phyloP scores from a whole-genome alignment of 768 basidiomycete species.

The Collybiopsis confluens region DNA sequence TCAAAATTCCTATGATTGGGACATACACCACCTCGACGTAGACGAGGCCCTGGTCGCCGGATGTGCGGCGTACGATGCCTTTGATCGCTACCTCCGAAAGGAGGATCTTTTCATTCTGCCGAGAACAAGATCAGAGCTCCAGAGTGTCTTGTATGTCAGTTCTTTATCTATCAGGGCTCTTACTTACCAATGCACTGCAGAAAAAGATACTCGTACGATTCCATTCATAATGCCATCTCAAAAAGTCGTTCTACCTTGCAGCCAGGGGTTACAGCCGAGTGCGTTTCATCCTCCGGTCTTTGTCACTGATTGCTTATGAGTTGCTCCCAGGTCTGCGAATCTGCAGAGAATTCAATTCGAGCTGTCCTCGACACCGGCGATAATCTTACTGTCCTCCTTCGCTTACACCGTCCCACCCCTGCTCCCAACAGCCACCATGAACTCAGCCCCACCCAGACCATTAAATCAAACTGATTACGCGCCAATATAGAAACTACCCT shows the following conservation, averaged over 20 bases:
- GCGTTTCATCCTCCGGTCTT: conserved; percentile 13
- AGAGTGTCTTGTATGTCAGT: conserved; percentile 61
- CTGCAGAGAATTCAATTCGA: conserved; percentile 67
- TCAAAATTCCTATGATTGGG: conserved; percentile 67
- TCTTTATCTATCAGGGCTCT: conserved; percentile 2
- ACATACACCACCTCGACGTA: conserved; percentile 60
- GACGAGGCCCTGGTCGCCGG: conserved; percentile 73
- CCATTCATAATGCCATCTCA: conserved; percentile 78
- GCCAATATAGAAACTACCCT: no score
- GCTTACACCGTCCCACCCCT: conserved; percentile 44
- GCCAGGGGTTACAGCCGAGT: conserved; percentile 50
- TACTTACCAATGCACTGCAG: conserved; percentile 28
- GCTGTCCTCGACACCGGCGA: conserved; percentile 67
- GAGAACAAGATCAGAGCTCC: conserved; percentile 58
- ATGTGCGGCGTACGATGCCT: conserved; percentile 77
- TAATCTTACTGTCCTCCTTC: conserved; percentile 62
- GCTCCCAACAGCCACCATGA: conserved; percentile 25
- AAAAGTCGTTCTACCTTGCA: conserved; percentile 61
- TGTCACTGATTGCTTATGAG: not conserved
- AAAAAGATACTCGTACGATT: conserved; percentile 71
- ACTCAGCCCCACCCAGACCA: conserved; percentile 28
- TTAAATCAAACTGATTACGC: conserved; percentile 38
- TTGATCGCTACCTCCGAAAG: conserved; percentile 68
- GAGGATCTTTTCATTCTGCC: conserved; percentile 71
- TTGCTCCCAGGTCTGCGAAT: conserved; percentile 53